Percentiles rank a stretch among this genome's conserved stretches.
Conservation (phyloP, 2,329 filamentous ascomycete genomes). For the Salinomyces thailandicus region DNA sequence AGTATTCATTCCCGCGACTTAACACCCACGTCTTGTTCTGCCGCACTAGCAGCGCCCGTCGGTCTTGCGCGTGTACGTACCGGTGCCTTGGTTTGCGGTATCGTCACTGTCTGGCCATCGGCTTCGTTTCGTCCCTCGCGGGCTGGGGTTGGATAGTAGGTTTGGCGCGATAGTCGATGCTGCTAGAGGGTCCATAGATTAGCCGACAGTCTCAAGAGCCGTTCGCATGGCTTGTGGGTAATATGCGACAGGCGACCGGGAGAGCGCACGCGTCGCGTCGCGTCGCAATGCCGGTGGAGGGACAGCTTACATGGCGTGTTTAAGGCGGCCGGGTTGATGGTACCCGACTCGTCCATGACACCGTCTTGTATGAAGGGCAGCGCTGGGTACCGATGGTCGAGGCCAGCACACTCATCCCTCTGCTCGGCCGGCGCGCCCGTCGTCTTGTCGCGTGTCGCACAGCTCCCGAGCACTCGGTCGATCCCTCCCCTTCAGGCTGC, state of each 20-base stretch:
- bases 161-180: constrained; percentile 37
- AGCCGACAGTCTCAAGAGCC: constrained; percentile 1
- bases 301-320: constrained; percentile 58
- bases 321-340: constrained; percentile 82
- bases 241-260: background rate
- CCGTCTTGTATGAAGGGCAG: constrained; percentile 20
- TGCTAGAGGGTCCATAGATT: constrained; percentile 21
- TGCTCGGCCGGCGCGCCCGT: constrained; percentile 5
- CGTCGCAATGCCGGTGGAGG: constrained; percentile 7
- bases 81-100: constrained; percentile 41
- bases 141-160: constrained; percentile 37
- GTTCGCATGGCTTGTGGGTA: constrained; percentile 10
- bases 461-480: constrained; percentile 11
- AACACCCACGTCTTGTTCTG: background rate
- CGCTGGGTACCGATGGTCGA: too few relatives aligned
- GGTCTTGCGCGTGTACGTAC: constrained; percentile 57
- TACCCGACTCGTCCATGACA: constrained; percentile 63
- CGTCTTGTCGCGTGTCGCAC: constrained; percentile 11
- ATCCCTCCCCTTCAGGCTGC: constrained; percentile 13
- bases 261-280: constrained; percentile 11
- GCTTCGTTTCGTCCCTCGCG: constrained; percentile 68
- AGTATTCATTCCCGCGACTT: too few relatives aligned
- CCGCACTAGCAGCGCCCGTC: too few relatives aligned
- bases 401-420: constrained; percentile 26
- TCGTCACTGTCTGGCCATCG: constrained; percentile 59